Conservation (phyloP, 2,329 filamentous ascomycete genomes). For the Coleophoma crateriformis region DNA sequence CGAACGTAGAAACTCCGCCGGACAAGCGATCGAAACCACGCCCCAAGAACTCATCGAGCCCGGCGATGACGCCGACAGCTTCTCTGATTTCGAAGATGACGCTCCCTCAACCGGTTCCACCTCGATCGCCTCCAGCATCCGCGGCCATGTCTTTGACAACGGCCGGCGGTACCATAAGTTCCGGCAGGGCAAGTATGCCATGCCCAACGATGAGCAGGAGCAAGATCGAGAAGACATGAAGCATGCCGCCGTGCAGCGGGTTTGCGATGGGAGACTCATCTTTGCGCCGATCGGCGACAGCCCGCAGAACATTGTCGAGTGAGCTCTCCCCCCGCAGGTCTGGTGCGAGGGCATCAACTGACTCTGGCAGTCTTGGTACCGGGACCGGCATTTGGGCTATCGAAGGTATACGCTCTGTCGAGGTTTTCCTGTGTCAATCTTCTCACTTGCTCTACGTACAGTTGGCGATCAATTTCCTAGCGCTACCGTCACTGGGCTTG, state of each 20-base stretch:
- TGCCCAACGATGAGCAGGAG: constrained; percentile 40
- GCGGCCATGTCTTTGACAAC: constrained; percentile 46
- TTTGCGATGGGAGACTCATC: constrained; percentile 32
- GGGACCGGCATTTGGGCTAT: constrained; percentile 61
- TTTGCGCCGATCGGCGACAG: constrained; percentile 35
- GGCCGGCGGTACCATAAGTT: constrained; percentile 49
- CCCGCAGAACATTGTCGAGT: constrained; percentile 18
- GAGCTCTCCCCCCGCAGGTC: no score
- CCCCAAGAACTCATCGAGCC: neutral
- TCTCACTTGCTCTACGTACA: neutral
- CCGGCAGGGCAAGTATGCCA: constrained; percentile 33
- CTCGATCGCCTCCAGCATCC: constrained; percentile 25
- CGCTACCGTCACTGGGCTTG: constrained; percentile 17
- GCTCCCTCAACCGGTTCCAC: constrained; percentile 3
- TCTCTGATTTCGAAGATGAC: neutral
- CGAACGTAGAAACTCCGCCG: no score
- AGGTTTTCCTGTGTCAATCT: neutral
- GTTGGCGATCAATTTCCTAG: neutral
- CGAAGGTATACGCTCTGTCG: constrained; percentile 8
- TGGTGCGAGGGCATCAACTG: no score
- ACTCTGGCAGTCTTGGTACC: constrained; percentile 19
- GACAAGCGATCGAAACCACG: no score
- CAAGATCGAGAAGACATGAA: constrained; percentile 35
- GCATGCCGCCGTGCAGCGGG: constrained; percentile 28
- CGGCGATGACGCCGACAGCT: neutral